phyloP scores from a whole-genome alignment of 345 rosid species.

The Eucalyptus tenuipes region DNA sequence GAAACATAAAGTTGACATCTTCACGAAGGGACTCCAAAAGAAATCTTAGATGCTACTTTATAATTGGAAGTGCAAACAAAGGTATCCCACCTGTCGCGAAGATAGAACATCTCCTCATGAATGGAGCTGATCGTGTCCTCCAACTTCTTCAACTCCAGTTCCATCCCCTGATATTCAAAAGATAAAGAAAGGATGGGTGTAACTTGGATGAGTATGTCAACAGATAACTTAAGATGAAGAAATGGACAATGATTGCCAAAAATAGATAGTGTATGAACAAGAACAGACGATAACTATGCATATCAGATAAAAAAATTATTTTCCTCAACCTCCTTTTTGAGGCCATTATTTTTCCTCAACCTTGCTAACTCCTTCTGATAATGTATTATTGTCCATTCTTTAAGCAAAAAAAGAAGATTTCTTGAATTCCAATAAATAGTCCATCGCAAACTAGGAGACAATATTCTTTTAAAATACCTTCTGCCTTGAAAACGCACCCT shows the following conservation, averaged over 20 bases:
- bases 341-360: neutral
- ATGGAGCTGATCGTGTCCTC: constrained; percentile 50
- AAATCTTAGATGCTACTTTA: neutral
- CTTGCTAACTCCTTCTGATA: neutral
- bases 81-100: constrained; percentile 65
- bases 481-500: neutral
- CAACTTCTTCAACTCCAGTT: constrained; percentile 75
- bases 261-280: neutral
- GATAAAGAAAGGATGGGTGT: neutral
- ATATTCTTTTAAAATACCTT: neutral
- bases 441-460: neutral
- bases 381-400: neutral
- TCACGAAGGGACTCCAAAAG: neutral
- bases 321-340: neutral
- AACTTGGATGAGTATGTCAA: neutral
- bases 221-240: neutral
- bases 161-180: constrained; percentile 48
- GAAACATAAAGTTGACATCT: neutral
- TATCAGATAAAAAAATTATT: neutral
- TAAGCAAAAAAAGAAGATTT: neutral
- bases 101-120: constrained; percentile 82
- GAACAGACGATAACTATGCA: neutral
- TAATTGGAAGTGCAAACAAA: neutral
- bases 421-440: neutral
- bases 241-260: neutral